Base-by-base conservation (phyloP, 2,329 filamentous ascomycete genomes). In the Botrytis elliptica region DNA sequence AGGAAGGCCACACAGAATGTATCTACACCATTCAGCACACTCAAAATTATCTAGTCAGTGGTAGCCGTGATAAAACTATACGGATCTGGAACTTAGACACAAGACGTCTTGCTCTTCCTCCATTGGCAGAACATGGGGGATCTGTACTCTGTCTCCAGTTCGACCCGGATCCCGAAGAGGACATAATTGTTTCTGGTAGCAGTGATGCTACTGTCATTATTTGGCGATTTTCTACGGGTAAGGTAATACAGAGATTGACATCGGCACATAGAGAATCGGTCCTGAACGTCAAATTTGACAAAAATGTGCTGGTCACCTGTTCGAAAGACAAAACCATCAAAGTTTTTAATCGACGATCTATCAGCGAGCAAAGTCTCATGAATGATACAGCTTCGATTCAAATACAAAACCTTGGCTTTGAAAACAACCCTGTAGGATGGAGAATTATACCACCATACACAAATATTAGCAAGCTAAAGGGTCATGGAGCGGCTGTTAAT, bases 281-380 rank as follows among this genome's bases (percentile, higher is more conserved):
- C 0, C 85, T 99, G 25, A 98, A 98, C 80, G 90, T 99, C 73
- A 90, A 93, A 75, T 99, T 98, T 77, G 95, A 98, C 80, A 91
- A 93, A 77, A 89, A 93, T 14, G 97, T 97, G 76, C 86, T 99
- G 6, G 94, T 98, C 20, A 99, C 96, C 0, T 98, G 96, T 80
- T 98, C 95, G 67, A 99, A 99, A 82, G 96, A 99, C 82, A 97
- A 95, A 82, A 92, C 92, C 0, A 97, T 99, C 85, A 98, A 98
- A 82, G 91, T 99, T 29, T 99, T 97, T 88, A 98, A 95, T 81
- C 90, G 96, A 8, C 87, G 85, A 29, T 86, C 90, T 29, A 84
- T 97, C n/a, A 84, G 86, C 4, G 90, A 89, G 10, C 91, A 57
- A 57, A 57, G 90, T 81, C 63, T 65, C 82, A 22, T 79, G 0